Conservation (phyloP, 225 moss, liverwort and hornwort species). For the Ulota crispa region DNA sequence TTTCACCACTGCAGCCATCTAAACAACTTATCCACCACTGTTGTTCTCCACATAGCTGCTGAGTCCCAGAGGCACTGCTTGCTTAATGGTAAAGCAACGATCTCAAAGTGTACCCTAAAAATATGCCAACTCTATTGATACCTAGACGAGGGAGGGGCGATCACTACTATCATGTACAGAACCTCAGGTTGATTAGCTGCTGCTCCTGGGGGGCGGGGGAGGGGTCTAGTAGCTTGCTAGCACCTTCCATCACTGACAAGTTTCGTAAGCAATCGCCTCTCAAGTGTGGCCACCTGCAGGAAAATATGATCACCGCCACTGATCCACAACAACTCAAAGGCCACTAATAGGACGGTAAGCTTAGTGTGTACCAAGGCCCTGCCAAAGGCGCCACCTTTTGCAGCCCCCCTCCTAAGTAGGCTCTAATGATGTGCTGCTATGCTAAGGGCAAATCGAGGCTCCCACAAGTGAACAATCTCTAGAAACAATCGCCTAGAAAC, state of each 20-base stretch:
- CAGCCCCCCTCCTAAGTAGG: too few species aligned
- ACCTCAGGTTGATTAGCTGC: background rate
- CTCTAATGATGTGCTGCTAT: slow-evolving; percentile 22
- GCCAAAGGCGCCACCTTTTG: background rate
- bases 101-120: background rate
- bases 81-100: background rate
- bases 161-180: background rate
- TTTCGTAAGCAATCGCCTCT: background rate
- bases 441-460: slow-evolving; percentile 1
- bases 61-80: background rate
- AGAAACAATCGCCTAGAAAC: slow-evolving; percentile 23
- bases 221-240: too few species aligned
- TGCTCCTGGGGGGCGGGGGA: too few species aligned
- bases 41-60: too few species aligned
- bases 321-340: background rate
- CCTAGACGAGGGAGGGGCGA: background rate
- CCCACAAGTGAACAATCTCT: slow-evolving; percentile 41
- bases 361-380: background rate
- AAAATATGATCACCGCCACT: background rate
- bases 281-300: background rate
- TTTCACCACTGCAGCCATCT: too few species aligned
- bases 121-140: background rate
- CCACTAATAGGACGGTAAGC: background rate
- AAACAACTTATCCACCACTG: background rate
- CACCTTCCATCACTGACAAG: background rate